phyloP scores from a whole-genome alignment of 2,329 filamentous ascomycete species.

The Scortechinia acanthostroma region DNA sequence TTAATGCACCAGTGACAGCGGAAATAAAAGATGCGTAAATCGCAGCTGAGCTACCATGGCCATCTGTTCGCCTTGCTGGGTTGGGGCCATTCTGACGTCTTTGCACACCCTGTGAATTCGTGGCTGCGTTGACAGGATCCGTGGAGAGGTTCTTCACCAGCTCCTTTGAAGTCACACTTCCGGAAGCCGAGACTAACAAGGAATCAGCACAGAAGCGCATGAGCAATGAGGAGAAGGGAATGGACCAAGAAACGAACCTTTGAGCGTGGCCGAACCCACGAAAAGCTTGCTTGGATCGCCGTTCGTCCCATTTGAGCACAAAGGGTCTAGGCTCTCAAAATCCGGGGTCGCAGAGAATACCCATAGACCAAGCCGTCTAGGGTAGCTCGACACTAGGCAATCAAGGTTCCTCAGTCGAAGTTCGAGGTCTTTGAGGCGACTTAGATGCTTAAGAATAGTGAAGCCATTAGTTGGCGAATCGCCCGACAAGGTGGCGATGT shows the following conservation, averaged over 20 bases:
- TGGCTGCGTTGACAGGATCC: conserved; percentile 13
- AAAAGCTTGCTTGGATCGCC: conserved; percentile 1
- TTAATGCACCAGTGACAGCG: conserved; percentile 22
- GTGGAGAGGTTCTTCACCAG: conserved; percentile 22
- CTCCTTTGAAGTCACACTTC: conserved; percentile 19
- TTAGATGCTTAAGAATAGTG: conserved; percentile 23
- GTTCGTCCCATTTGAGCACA: conserved; percentile 13
- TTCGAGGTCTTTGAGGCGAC: conserved; percentile 25
- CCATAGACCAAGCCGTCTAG: conserved; percentile 25
- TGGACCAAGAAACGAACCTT: conserved; percentile 4
- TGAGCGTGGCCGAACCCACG: background rate
- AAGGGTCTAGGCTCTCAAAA: conserved; percentile 20
- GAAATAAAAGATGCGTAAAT: conserved; percentile 28
- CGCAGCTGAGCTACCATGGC: conserved; percentile 18
- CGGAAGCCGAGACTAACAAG: conserved; percentile 19
- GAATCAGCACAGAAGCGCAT: conserved; percentile 6
- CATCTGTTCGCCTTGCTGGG: conserved; percentile 16
- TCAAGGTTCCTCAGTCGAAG: conserved; percentile 21
- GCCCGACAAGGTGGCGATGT: conserved; percentile 14
- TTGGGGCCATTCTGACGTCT: conserved; percentile 12
- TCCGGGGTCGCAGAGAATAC: conserved; percentile 25
- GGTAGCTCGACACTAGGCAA: conserved; percentile 24
- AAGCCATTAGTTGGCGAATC: conserved; percentile 23
- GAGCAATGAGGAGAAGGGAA: conserved; percentile 6
- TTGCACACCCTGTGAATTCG: conserved; percentile 8